Evolutionary conservation across 2,329 filamentous ascomycete species (phyloP), one percentile per base, ranked within the genome.

Genomic region (Paraconiothyrium brasiliense): DNA sequence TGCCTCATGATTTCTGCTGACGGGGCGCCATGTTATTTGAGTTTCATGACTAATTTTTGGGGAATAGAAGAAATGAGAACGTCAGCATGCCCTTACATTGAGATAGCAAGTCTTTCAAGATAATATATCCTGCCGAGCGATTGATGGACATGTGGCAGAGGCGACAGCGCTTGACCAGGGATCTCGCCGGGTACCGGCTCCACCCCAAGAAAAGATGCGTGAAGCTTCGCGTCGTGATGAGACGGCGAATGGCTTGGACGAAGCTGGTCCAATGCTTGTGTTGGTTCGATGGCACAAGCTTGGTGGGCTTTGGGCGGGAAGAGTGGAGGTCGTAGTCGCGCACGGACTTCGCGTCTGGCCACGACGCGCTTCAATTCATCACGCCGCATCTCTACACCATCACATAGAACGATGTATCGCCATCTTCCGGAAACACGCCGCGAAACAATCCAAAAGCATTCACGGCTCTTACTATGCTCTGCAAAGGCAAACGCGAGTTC

Each of bases 251-350:
- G 14, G 52, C 43, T 56, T 47, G 54, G 43, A 14, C 46, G 32
- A 56, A 47, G 54, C 32, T 56, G 54, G 32, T 35, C 24, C 30
- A 13, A 56, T 47, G 41, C 54, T 56, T 56, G 54, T 56, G 43
- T 27, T 37, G 41, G 43, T 43, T 44, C 35, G 20, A 27, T 41
- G 27, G 52, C 27, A 54, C 39, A 35, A 14, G 24, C 16, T 13
- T 8, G 30, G 54, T 41, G 52, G 39, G n/a, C 8, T 13, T 34
- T 34, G 39, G 30, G 30, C 37, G 52, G 39, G n/a, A 46, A 37
- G 22, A 22, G 43, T 27, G 54, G 54, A 56, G 43, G 6, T 37
- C 41, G n/a, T 47, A 37, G 32, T 22, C 8, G 48, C 30, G 54
- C 54, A 56, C 54, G 54, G 54, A 20, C 54, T 32, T 20, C 2